These are phyloP conservation scores for Colletotrichum destructivum DNA, from an alignment of 2,329 filamentous ascomycete genomes.

Conservation along the genomic window DNA sequence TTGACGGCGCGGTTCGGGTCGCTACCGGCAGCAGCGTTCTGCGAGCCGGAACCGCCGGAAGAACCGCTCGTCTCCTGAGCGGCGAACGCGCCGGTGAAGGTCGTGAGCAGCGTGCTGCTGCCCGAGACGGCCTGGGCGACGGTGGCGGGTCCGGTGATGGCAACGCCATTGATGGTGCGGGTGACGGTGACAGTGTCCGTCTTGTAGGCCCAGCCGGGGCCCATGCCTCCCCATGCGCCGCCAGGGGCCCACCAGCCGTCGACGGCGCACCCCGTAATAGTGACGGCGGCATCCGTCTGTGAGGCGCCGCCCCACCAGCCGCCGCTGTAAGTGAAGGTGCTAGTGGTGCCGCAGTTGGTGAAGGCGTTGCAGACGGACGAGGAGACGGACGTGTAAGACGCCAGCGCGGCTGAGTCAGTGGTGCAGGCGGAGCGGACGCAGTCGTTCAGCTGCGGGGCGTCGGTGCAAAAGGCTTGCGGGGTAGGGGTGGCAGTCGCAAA, in stretches of 20 bases:
- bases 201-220: constrained; percentile 45
- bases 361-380: constrained; percentile 45
- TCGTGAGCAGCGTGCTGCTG: constrained; percentile 44
- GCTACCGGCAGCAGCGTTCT: constrained; percentile 16
- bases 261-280: constrained; percentile 48
- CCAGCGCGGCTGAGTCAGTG: constrained; percentile 40
- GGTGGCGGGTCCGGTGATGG: constrained; percentile 27
- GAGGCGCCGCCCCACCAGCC: constrained; percentile 37
- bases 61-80: constrained; percentile 38
- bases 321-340: constrained; percentile 48
- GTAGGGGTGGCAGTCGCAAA: constrained; percentile 45
- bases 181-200: constrained; percentile 46
- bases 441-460: constrained; percentile 37
- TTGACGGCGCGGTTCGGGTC: constrained; percentile 40
- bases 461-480: constrained; percentile 45
- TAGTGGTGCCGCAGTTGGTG: constrained; percentile 43
- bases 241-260: constrained; percentile 45
- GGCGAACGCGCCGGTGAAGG: constrained; percentile 38
- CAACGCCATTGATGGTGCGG: constrained; percentile 23
- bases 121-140: constrained; percentile 43
- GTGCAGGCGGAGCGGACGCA: constrained; percentile 46
- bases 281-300: constrained; percentile 44
- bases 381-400: constrained; percentile 44
- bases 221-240: constrained; percentile 43
- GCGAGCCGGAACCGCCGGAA: constrained; percentile 21